Conservation (phyloP, 306 rosid species). For the Comarum palustre region DNA sequence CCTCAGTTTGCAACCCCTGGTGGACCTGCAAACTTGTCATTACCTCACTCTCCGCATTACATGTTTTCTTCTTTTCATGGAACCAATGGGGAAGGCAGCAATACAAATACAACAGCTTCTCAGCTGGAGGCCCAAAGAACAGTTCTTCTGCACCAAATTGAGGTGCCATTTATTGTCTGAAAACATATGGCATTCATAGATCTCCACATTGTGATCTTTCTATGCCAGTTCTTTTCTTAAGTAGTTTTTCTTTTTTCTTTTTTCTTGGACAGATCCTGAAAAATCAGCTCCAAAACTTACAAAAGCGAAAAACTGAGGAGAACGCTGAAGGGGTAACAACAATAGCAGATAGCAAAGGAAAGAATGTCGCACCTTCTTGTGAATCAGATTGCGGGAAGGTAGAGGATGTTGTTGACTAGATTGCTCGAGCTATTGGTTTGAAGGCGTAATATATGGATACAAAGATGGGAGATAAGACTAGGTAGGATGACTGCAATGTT, state of each 20-base stretch:
- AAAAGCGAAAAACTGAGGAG: constrained; percentile 35
- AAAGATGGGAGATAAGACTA: neutral
- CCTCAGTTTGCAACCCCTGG: constrained; percentile 40
- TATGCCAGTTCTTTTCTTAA: neutral
- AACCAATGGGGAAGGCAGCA: constrained; percentile 37
- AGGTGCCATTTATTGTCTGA: constrained; percentile 42
- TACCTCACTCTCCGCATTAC: constrained; percentile 41
- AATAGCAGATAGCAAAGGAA: constrained; percentile 50
- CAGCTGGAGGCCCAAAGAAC: constrained; percentile 59
- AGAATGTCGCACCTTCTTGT: constrained; percentile 33
- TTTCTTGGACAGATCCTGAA: constrained; percentile 46
- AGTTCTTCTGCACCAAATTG: constrained; percentile 55
- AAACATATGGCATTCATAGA: neutral
- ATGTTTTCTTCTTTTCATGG: constrained; percentile 48
- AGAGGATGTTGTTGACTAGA: constrained; percentile 24
- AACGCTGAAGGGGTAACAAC: constrained; percentile 28
- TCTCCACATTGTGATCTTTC: neutral
- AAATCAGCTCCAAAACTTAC: constrained; percentile 57
- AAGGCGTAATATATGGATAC: constrained; percentile 17
- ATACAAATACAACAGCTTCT: constrained; percentile 38
- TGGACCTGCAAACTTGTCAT: constrained; percentile 47
- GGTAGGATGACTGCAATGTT: constrained; percentile 9
- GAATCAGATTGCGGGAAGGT: constrained; percentile 23
- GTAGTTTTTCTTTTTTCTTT: neutral
- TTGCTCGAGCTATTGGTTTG: neutral